Evolutionary conservation across 1,284 basidiomycete genomes (phyloP), one percentile per base, ranked within the genome.

Genomic region (Leccinum huronense): DNA sequence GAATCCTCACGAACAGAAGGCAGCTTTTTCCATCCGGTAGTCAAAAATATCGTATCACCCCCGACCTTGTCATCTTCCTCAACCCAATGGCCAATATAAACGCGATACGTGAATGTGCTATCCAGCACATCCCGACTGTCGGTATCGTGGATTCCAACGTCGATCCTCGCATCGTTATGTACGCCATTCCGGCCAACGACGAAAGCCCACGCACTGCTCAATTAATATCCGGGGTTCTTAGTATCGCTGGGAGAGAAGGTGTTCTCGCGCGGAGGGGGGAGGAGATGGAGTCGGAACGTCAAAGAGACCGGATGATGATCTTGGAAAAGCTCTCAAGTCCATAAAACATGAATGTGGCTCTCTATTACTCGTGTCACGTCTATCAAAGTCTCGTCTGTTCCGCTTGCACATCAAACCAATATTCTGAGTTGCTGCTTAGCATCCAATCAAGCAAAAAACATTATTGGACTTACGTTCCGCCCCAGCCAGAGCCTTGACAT

Each of bases 161-260:
- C 48, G 97, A 99, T 78, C 97, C 97, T 5, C 88, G 97, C 19
- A 83, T 95, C 42, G 96, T 99, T 65, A 98, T 98, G 83, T 99
- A 98, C 78, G 91, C 97, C 40, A 98, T 99, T 72, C 97, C 96
- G 1, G 96, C 94, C 45, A 99, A 99, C 77, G 97, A 98, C 80
- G 97, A 98, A 79, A 94, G 89, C 74, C 85, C 91, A 9, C 86
- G 95, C 61, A 92, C 94, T 19, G 91, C 94, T 55, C 96, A 98
- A 74, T 81, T 99, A 40, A 86, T 99, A 67, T 87, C 91, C 3
- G 96, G 95, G 30, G 87, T 98, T 8, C 81, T 99, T 60, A 94
- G 94, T 69, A 86, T 97, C 68, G 97, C 97, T 0, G 97, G 95
- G 5, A 83, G 88, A 69, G 93, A 96, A 74, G 95, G 95, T 42